Evolutionary conservation across 2,329 filamentous ascomycete genomes (phyloP).

Genomic region (Fusarium transvaalense): DNA sequence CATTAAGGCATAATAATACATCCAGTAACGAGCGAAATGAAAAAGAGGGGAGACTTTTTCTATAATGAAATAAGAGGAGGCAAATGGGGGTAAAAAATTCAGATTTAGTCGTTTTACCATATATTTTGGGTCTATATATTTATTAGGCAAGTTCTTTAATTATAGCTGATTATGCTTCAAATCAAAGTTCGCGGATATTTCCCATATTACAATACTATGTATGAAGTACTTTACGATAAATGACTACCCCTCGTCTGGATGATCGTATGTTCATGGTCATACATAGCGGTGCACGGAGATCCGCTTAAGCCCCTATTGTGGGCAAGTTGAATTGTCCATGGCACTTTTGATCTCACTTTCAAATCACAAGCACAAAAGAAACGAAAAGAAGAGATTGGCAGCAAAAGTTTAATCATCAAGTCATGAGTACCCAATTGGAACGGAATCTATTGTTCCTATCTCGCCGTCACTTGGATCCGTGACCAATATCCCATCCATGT

Average conservation of each 20-base stretch:
- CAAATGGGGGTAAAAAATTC: conserved; percentile 10
- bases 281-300: neutral
- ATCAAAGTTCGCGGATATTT: neutral
- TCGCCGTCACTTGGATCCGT: conserved; percentile 37
- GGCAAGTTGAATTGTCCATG: neutral
- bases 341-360: neutral
- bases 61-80: conserved; percentile 13
- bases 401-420: conserved; percentile 11
- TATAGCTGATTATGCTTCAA: conserved; percentile 9
- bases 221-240: neutral
- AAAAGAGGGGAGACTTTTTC: conserved; percentile 1
- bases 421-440: conserved; percentile 46
- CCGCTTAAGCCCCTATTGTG: neutral
- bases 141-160: conserved; percentile 27
- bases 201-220: neutral
- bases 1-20: conserved; percentile 43
- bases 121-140: conserved; percentile 25
- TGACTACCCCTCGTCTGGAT: neutral
- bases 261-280: neutral
- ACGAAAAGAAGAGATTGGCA: neutral
- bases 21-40: conserved; percentile 5
- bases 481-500: conserved; percentile 45
- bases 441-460: conserved; percentile 48
- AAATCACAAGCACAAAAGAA: neutral
- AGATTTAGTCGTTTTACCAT: conserved; percentile 9